These are phyloP conservation scores for Solidago caesia DNA, from an alignment of 129 eudicot species.

Conservation along the genomic window DNA sequence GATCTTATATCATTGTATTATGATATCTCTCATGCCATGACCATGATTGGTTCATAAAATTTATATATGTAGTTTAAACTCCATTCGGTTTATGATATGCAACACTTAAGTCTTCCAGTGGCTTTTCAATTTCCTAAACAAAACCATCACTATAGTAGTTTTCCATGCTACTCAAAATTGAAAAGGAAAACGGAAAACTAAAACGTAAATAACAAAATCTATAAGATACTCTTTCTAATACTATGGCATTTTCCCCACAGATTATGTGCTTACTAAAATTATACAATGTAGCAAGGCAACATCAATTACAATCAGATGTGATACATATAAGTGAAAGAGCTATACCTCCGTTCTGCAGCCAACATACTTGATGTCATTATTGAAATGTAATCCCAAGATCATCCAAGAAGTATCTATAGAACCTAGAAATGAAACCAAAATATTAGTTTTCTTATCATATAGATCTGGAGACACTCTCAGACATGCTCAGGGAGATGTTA, in stretches of 20 bases:
- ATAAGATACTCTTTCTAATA: neutral
- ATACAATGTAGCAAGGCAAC: neutral
- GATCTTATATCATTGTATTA: conserved; percentile 5
- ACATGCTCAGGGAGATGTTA: neutral
- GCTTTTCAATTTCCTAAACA: no score
- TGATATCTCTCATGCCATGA: conserved; percentile 6
- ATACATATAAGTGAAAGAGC: conserved; percentile 1
- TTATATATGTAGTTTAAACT: neutral
- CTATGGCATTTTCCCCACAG: neutral
- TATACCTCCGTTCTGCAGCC: conserved; percentile 94
- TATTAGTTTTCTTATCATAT: conserved; percentile 11
- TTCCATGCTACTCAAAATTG: no score
- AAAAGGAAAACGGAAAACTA: no score
- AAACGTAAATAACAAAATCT: no score
- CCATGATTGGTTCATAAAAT: neutral
- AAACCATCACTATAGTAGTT: no score
- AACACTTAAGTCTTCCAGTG: no score
- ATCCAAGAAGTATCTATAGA: conserved; percentile 49
- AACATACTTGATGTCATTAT: conserved; percentile 80
- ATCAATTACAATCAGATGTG: neutral
- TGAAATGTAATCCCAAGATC: conserved; percentile 53
- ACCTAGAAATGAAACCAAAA: conserved; percentile 28
- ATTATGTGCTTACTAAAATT: neutral
- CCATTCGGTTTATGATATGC: no score
- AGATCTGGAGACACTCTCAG: neutral